phyloP scores from a whole-genome alignment of 805 yeast genomes.

The Candida sanyiensis region DNA sequence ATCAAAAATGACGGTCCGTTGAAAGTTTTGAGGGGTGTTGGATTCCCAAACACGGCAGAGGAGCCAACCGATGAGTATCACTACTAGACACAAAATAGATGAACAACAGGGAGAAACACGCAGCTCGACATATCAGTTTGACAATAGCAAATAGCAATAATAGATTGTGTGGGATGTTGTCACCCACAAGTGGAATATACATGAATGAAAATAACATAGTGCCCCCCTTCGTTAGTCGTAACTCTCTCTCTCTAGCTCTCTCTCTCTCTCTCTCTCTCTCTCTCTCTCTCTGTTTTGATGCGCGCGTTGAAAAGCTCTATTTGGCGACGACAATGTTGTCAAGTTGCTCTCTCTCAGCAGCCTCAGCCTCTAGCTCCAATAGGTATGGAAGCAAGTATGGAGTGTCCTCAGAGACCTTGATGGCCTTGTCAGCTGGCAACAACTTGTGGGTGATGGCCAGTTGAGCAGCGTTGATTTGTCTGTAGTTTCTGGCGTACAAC shows the following conservation, averaged over 20 bases:
- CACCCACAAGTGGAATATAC: constrained; percentile 7
- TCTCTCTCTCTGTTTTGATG: too few relatives aligned
- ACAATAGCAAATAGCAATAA: not conserved
- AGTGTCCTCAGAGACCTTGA: constrained; percentile 72
- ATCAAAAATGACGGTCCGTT: constrained; percentile 41
- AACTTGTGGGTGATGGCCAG: constrained; percentile 76
- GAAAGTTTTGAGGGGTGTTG: constrained; percentile 55
- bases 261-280: too few relatives aligned
- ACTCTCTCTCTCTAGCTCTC: too few relatives aligned
- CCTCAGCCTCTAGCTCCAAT: constrained; percentile 92
- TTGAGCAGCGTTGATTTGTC: constrained; percentile 91
- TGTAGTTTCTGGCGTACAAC: constrained; percentile 84
- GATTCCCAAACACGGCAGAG: constrained; percentile 59
- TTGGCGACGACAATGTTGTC: constrained; percentile 55
- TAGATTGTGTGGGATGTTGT: not conserved
- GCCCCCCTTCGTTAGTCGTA: constrained; percentile 1
- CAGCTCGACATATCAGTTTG: not conserved
- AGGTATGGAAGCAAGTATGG: constrained; percentile 85
- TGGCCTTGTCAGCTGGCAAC: constrained; percentile 73
- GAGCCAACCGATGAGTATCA: constrained; percentile 57
- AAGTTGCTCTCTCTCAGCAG: constrained; percentile 78
- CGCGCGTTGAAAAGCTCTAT: constrained; percentile 5
- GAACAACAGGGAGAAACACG: not conserved
- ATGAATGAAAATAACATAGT: constrained; percentile 8
- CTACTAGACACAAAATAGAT: constrained; percentile 33